phyloP scores from a whole-genome alignment of 1,284 basidiomycete species.

The Bjerkandera adusta region DNA sequence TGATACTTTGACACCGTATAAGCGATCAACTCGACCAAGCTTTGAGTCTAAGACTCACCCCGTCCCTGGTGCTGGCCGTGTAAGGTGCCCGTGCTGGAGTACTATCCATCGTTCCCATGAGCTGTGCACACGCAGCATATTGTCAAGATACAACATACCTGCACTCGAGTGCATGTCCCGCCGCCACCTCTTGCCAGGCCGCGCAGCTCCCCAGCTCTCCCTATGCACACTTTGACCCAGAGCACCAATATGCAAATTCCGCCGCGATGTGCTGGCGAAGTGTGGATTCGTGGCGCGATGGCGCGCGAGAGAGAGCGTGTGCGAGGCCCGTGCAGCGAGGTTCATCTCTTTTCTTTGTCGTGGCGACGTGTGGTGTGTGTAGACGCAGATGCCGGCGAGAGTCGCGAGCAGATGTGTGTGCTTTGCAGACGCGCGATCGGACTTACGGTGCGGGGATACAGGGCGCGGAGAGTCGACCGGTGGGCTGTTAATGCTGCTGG shows the following conservation, averaged over 20 bases:
- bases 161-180: constrained; percentile 7
- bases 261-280: not conserved
- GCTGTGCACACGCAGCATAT: not conserved
- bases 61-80: constrained; percentile 53
- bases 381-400: not conserved
- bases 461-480: not conserved
- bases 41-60: constrained; percentile 50
- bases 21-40: not conserved
- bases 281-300: not conserved
- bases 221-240: no score
- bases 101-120: constrained; percentile 18
- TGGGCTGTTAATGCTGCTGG: no score
- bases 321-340: constrained; percentile 1
- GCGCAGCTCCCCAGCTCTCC: not conserved
- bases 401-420: not conserved
- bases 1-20: constrained; percentile 58
- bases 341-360: no score
- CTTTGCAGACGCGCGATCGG: not conserved
- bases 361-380: not conserved
- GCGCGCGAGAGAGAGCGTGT: not conserved
- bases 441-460: not conserved
- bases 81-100: constrained; percentile 38
- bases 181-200: not conserved
- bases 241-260: not conserved
- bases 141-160: constrained; percentile 1